Evolutionary conservation across 305 asterid genomes (phyloP).

Genomic region (Caryopteris hybrid): DNA sequence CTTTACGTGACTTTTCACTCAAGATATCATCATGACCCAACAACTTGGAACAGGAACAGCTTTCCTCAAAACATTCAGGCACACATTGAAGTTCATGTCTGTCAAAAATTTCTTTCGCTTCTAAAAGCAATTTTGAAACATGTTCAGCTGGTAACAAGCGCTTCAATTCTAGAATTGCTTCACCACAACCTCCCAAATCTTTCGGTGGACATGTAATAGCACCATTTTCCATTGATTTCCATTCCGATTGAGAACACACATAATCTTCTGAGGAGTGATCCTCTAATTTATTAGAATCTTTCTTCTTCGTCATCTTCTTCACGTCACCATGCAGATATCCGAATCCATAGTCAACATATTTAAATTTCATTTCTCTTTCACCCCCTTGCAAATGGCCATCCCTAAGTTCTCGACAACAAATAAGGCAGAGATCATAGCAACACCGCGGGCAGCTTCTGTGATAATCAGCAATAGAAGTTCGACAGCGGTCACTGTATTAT

Average conservation of each 20-base stretch:
- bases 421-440: slow-evolving; percentile 65
- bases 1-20: slow-evolving; percentile 26
- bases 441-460: slow-evolving; percentile 64
- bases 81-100: background rate
- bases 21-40: slow-evolving; percentile 1
- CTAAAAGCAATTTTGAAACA: slow-evolving; percentile 32
- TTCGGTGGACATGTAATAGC: slow-evolving; percentile 44
- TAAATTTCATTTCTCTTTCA: slow-evolving; percentile 28
- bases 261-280: slow-evolving; percentile 14
- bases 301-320: background rate
- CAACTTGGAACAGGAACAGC: slow-evolving; percentile 39
- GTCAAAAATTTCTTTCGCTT: slow-evolving; percentile 29
- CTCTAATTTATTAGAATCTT: no score
- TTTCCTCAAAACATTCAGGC: slow-evolving; percentile 12
- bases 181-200: slow-evolving; percentile 47
- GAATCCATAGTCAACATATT: slow-evolving; percentile 35
- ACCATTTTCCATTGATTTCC: slow-evolving; percentile 43
- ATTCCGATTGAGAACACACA: slow-evolving; percentile 14
- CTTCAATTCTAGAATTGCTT: slow-evolving; percentile 33
- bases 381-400: slow-evolving; percentile 43
- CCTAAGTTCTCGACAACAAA: slow-evolving; percentile 63
- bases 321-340: slow-evolving; percentile 42
- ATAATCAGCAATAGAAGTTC: slow-evolving; percentile 55
- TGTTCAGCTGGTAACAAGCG: slow-evolving; percentile 6
- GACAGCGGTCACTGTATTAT: slow-evolving; percentile 58